A percentile compares a stretch with the other conserved stretches of the same genome.
These are phyloP conservation scores for Blastocystis sp. DNA, from an alignment of 352 stramenopile genomes.

Conservation along the genomic window DNA sequence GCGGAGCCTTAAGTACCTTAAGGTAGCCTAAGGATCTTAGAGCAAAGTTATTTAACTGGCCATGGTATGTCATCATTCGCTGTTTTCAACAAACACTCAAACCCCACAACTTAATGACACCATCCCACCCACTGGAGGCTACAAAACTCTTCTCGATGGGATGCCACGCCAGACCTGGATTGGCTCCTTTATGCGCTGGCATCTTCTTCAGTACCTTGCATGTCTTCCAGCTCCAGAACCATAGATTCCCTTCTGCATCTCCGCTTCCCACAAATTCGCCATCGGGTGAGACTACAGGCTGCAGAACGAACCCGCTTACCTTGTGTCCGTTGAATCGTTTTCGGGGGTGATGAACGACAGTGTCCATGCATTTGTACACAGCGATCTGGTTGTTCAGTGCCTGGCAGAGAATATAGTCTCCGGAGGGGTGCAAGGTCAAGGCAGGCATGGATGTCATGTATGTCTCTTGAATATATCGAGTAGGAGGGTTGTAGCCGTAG, in stretches of 20 bases:
- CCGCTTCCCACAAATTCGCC: constrained; percentile 87
- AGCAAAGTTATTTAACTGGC: constrained; percentile 77
- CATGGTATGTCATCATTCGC: constrained; percentile 62
- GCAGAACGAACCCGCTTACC: constrained; percentile 89
- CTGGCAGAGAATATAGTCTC: constrained; percentile 85
- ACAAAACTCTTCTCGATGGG: constrained; percentile 89
- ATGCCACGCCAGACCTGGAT: constrained; percentile 79
- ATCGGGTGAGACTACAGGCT: constrained; percentile 88
- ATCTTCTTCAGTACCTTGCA: constrained; percentile 78
- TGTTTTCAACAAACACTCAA: constrained; percentile 64
- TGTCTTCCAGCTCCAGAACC: constrained; percentile 96
- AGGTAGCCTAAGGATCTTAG: constrained; percentile 62
- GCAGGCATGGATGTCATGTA: constrained; percentile 97
- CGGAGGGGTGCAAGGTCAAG: constrained; percentile 83
- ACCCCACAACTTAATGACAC: constrained; percentile 97
- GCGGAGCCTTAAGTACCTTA: background rate
- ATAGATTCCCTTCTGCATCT: constrained; percentile 90
- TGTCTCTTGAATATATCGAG: constrained; percentile 97
- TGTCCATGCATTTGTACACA: constrained; percentile 85
- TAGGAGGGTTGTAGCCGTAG: constrained; percentile 88
- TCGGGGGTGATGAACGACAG: constrained; percentile 72
- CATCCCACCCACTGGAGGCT: constrained; percentile 95
- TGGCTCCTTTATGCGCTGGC: constrained; percentile 80
- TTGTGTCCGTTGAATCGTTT: constrained; percentile 84
- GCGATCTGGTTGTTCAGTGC: constrained; percentile 96